Evolutionary conservation across 139 green algal genomes (phyloP).

Genomic region (Coelastrella sp.): DNA sequence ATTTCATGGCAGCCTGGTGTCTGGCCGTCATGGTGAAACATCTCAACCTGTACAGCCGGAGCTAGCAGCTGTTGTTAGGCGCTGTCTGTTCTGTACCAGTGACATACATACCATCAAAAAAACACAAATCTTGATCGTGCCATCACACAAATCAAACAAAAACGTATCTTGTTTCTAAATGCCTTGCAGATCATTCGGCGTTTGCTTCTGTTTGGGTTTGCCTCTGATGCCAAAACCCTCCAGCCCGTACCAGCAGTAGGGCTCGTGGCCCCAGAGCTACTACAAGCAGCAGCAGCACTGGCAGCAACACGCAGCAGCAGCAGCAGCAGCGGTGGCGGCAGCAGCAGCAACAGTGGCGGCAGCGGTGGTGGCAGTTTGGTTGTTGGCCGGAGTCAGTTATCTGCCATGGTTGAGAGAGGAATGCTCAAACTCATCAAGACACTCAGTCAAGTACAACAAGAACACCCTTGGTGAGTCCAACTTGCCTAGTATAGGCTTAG

Average conservation of each 20-base stretch:
- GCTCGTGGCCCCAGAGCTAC: constrained; percentile 67
- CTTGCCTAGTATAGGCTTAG: too few species aligned
- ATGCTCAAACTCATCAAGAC: constrained; percentile 90
- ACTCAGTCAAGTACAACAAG: constrained; percentile 75
- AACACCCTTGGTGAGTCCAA: constrained; percentile 73
- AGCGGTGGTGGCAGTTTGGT: not conserved
- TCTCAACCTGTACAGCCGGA: too few species aligned
- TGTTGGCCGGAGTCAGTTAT: constrained; percentile 52
- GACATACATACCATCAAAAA: too few species aligned
- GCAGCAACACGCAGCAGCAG: constrained; percentile 25
- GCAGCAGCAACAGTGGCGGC: not conserved
- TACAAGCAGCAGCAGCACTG: constrained; percentile 69
- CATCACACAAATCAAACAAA: not conserved
- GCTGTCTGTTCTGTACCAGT: too few species aligned
- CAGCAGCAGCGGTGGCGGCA: constrained; percentile 33
- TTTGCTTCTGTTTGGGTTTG: constrained; percentile 88
- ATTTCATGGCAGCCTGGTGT: too few species aligned
- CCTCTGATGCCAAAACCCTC: constrained; percentile 75
- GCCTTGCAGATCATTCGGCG: constrained; percentile 75
- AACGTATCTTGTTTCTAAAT: not conserved
- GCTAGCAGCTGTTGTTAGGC: too few species aligned
- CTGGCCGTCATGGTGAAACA: too few species aligned
- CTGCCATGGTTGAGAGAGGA: constrained; percentile 79
- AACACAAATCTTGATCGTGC: not conserved
- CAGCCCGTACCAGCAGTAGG: constrained; percentile 68